Base-by-base conservation (phyloP, 441 rosid genomes). In the Cnidoscolus chayamansa region DNA sequence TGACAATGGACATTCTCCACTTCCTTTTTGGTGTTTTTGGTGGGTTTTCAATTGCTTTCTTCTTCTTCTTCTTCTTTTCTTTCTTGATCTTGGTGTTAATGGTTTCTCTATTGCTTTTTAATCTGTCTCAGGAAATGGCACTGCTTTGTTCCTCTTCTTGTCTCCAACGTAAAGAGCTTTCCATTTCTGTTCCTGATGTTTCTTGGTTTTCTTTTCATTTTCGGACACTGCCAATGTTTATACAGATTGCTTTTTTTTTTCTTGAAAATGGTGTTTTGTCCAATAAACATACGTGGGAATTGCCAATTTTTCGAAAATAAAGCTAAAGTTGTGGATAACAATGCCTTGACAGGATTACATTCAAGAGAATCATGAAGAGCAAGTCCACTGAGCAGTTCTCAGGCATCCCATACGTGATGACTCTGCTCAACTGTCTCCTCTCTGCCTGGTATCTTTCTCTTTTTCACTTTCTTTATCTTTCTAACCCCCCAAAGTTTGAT, bases 91-190 rank as follows among this genome's bases (percentile, higher is more conserved):
- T 35, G 16, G 7, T n/a, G 25, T 54, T 31, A 20, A 9, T 47
- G 32, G 60, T 61, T 58, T 58, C 45, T 63, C 32, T 13, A 32
- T 75, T 32, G 49, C 64, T 65, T 51, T 51, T 68, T 56, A 61
- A 9, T 77, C 62, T 72, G 25, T 72, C 78, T 3, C 91, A 94
- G 98, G 98, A 74, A 94, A 94, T 81, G 93, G 90, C 20, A 86
- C 97, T 65, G 97, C 94, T 76, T 74, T 90, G 80, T 94, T 94
- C 82, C 97, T 94, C 63, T 94, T 92, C 89, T 80, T 94, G 84
- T 74, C 97, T 62, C 97, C 98, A 37, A 73, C 81, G 98, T 94
- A 86, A 57, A 20, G 43, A 49, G 20, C 25, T 62, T 12, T 51
- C 31, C n/a, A 73, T 62, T 32, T 50, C 47, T 65, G 56, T 59